Conservation (phyloP, 352 stramenopile species). For the Blastocystis sp. region DNA sequence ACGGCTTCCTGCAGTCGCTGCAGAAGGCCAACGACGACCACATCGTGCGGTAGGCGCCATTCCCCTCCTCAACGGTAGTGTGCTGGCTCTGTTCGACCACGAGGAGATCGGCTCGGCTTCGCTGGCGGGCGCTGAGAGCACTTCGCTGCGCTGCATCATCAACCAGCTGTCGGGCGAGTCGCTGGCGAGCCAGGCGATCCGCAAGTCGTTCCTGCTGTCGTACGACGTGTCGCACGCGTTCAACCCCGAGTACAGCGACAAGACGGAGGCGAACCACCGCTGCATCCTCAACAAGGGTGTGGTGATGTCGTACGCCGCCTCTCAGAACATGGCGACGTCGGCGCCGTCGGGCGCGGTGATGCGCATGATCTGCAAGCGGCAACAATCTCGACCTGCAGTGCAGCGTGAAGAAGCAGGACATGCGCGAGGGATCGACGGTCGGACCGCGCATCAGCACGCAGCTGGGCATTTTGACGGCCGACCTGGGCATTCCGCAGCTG, state of each 20-base stretch:
- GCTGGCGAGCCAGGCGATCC: conserved; percentile 1
- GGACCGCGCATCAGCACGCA: conserved; percentile 87
- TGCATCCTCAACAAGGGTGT: conserved; percentile 85
- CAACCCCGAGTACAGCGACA: conserved; percentile 95
- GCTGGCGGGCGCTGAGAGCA: conserved; percentile 79
- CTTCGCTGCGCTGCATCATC: conserved; percentile 35
- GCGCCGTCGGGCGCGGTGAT: conserved; percentile 77
- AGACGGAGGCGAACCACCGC: conserved; percentile 88
- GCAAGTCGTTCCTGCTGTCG: conserved; percentile 63
- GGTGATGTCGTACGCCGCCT: conserved; percentile 96
- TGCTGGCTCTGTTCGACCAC: conserved; percentile 95
- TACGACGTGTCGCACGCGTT: conserved; percentile 91
- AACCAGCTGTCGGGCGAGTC: conserved; percentile 17
- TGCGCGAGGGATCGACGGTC: conserved; percentile 91
- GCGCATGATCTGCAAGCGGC: conserved; percentile 68
- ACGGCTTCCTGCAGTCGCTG: conserved; percentile 45
- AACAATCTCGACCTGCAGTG: conserved; percentile 83
- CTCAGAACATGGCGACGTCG: conserved; percentile 93
- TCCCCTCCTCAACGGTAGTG: conserved; percentile 29
- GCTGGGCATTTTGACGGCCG: conserved; percentile 90
- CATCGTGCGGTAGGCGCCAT: conserved; percentile 41
- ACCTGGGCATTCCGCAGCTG: conserved; percentile 91
- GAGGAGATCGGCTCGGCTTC: conserved; percentile 91
- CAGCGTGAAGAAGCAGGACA: conserved; percentile 91
- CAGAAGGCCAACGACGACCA: conserved; percentile 42